Evolutionary conservation across 2,329 filamentous ascomycete species (phyloP).

Genomic region (Alternaria triticina): DNA sequence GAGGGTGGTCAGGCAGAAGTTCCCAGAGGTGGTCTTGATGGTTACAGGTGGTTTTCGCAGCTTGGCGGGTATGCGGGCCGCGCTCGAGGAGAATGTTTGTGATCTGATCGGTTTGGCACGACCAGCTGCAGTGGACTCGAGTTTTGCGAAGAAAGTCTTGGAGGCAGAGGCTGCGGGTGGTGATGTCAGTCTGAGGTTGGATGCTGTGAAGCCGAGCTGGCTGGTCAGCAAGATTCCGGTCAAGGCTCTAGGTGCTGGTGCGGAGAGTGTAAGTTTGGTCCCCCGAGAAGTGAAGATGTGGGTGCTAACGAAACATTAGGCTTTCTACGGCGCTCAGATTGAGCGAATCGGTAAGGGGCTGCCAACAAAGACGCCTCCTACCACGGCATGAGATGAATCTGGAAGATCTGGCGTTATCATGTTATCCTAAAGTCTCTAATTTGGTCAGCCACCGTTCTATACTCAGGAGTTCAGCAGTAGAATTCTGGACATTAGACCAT

Average conservation of each 20-base stretch:
- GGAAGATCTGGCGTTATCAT: too few species aligned
- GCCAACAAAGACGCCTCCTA: not conserved
- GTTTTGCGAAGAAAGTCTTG: conserved; percentile 12
- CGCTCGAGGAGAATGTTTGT: conserved; percentile 51
- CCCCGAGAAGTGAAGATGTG: not conserved
- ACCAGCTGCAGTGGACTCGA: conserved; percentile 17
- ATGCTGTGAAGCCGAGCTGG: conserved; percentile 5
- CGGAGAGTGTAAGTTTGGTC: not conserved
- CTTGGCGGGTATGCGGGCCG: conserved; percentile 61
- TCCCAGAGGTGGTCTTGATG: conserved; percentile 52
- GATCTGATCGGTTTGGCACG: conserved; percentile 24
- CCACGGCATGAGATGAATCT: not conserved
- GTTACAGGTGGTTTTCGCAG: conserved; percentile 66
- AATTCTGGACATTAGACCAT: not conserved
- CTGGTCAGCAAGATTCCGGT: conserved; percentile 6
- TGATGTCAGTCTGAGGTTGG: conserved; percentile 1
- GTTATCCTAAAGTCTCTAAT: too few species aligned
- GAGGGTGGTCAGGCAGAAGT: conserved; percentile 53
- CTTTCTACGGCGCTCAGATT: not conserved
- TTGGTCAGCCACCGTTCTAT: not conserved
- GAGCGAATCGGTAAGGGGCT: not conserved
- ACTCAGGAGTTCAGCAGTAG: not conserved
- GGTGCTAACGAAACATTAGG: not conserved
- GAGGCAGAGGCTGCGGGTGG: conserved; percentile 5
- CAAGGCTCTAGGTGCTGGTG: conserved; percentile 1